Conservation (phyloP, 768 basidiomycete genomes). For the Agaricus subrufescens region DNA sequence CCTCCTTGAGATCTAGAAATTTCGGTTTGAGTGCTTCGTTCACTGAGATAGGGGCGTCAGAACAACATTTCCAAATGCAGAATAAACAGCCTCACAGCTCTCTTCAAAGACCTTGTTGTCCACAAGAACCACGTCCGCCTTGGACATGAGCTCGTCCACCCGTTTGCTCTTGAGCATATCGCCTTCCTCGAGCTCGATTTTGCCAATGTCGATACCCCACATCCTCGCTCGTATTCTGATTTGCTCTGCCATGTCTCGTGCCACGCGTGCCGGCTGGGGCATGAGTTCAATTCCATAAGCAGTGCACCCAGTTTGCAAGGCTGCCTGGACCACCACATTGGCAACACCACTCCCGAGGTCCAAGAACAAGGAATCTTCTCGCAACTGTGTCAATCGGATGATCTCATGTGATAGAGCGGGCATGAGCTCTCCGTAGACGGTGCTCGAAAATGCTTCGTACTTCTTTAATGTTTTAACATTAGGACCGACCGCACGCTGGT, state of each 20-base stretch:
- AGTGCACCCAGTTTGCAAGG: conserved; percentile 72
- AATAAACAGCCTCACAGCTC: conserved; percentile 47
- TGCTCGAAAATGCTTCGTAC: conserved; percentile 80
- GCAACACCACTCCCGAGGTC: conserved; percentile 87
- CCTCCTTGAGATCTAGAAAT: conserved; percentile 93
- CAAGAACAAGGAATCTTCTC: conserved; percentile 63
- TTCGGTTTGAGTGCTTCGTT: conserved; percentile 85
- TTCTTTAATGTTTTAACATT: conserved; percentile 74
- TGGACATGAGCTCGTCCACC: conserved; percentile 62
- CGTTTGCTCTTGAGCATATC: conserved; percentile 74
- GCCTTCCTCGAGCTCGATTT: conserved; percentile 76
- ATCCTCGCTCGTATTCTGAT: conserved; percentile 74
- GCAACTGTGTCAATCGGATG: conserved; percentile 49
- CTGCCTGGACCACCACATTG: conserved; percentile 79
- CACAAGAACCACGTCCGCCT: conserved; percentile 89
- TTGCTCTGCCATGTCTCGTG: conserved; percentile 68
- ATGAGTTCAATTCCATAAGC: conserved; percentile 80
- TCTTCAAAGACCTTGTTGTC: conserved; percentile 85
- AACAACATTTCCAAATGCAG: neutral
- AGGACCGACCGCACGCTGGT: conserved; percentile 91
- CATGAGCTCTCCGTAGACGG: conserved; percentile 88
- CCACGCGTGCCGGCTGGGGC: conserved; percentile 76
- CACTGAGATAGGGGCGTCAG: conserved; percentile 38
- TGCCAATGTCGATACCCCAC: conserved; percentile 83
- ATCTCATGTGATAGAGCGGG: conserved; percentile 77